Evolutionary conservation across 306 rosid species (phyloP).

Genomic region (Vicia villosa): DNA sequence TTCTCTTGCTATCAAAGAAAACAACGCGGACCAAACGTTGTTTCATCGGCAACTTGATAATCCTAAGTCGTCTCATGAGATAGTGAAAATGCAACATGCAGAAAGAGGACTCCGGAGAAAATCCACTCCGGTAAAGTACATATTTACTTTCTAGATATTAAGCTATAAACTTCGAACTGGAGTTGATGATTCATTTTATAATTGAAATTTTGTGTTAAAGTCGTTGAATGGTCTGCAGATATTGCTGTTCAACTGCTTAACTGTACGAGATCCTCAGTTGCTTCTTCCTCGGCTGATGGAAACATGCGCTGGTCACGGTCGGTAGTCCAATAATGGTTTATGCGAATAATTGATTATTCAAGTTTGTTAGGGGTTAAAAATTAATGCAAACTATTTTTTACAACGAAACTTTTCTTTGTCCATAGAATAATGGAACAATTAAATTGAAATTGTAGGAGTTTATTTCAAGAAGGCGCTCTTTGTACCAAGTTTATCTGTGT

Average conservation of each 20-base stretch:
- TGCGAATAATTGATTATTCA: background rate
- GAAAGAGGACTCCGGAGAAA: constrained; percentile 47
- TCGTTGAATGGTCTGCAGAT: constrained; percentile 59
- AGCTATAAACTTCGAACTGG: background rate
- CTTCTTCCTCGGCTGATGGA: constrained; percentile 87
- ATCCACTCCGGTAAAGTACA: constrained; percentile 65
- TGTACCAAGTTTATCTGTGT: constrained; percentile 76
- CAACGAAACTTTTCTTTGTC: background rate
- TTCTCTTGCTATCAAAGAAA: constrained; percentile 61
- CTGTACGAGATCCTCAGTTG: constrained; percentile 87
- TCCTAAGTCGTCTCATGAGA: constrained; percentile 48
- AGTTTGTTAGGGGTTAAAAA: constrained; percentile 1
- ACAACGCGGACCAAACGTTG: constrained; percentile 42
- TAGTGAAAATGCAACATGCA: constrained; percentile 41
- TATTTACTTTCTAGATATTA: constrained; percentile 23
- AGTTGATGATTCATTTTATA: constrained; percentile 26
- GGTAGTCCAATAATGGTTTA: constrained; percentile 30
- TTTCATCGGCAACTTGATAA: constrained; percentile 46
- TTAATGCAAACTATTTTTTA: background rate
- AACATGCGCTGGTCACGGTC: constrained; percentile 85
- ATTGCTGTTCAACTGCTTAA: constrained; percentile 89
- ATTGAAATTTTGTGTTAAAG: constrained; percentile 27
- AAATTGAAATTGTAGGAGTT: constrained; percentile 62
- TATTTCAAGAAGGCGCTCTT: constrained; percentile 90
- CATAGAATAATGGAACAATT: constrained; percentile 4